Conservation (phyloP, 2,329 filamentous ascomycete genomes). For the Xylariaceae sp. region DNA sequence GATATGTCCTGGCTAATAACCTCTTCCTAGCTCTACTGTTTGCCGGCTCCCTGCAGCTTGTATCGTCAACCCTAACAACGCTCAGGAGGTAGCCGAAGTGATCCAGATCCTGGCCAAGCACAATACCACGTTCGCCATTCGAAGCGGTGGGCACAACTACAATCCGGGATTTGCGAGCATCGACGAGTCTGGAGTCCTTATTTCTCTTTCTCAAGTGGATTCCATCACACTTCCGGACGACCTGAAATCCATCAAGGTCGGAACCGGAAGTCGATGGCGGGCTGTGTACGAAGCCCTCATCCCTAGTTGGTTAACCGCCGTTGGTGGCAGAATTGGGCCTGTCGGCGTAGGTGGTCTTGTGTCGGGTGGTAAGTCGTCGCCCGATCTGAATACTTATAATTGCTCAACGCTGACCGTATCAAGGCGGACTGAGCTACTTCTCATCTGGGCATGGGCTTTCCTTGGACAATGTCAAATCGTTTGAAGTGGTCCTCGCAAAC, state of each 20-base stretch:
- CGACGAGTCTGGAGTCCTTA: constrained; percentile 10
- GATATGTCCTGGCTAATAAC: background rate
- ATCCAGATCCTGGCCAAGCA: constrained; percentile 9
- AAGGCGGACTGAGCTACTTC: constrained; percentile 30
- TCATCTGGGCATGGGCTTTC: constrained; percentile 28
- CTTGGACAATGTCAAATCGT: constrained; percentile 24
- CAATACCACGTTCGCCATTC: constrained; percentile 16
- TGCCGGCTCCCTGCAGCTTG: constrained; percentile 19
- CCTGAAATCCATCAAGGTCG: background rate
- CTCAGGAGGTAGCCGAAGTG: constrained; percentile 14
- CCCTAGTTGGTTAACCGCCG: constrained; percentile 23
- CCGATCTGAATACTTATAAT: constrained; percentile 5
- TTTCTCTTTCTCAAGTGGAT: background rate
- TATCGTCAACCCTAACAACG: constrained; percentile 8
- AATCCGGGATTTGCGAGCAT: constrained; percentile 19
- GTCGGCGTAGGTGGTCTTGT: constrained; percentile 32
- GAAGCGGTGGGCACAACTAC: constrained; percentile 19
- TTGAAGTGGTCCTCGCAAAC: constrained; percentile 28
- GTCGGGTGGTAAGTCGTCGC: constrained; percentile 30
- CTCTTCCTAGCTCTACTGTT: constrained; percentile 16
- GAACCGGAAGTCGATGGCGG: background rate
- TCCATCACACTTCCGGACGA: background rate
- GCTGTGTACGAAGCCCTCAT: constrained; percentile 7
- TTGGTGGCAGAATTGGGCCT: constrained; percentile 30
- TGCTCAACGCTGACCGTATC: constrained; percentile 5